Conservation (phyloP, 148 eudicot genomes). For the Arctostaphylos glauca region DNA sequence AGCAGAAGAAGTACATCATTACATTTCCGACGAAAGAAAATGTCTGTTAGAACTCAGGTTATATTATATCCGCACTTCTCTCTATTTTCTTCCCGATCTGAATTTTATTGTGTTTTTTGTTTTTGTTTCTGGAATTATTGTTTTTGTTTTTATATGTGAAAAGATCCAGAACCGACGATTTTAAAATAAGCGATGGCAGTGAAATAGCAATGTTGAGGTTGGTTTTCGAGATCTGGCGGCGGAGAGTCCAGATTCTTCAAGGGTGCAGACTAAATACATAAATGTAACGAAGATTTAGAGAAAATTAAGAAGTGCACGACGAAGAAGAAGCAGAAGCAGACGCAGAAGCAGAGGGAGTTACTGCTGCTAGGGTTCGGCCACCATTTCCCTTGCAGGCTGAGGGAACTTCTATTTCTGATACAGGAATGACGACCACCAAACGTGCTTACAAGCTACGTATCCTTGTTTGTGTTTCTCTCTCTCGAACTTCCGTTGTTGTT, state of each 20-base stretch:
- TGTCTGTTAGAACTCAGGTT: not conserved
- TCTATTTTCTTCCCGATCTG: not conserved
- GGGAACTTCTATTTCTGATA: not conserved
- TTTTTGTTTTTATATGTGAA: not conserved
- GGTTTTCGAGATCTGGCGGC: conserved; percentile 16
- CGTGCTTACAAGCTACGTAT: conserved; percentile 99
- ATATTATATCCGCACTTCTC: not conserved
- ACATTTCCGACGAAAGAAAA: not conserved
- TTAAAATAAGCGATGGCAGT: not conserved
- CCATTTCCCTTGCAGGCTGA: not conserved
- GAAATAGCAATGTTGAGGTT: not conserved
- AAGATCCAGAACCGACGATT: not conserved
- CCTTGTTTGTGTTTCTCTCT: conserved; percentile 33
- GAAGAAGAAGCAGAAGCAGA: not conserved
- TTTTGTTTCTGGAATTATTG: not conserved
- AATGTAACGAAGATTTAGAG: not conserved
- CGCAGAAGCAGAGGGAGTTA: not conserved
- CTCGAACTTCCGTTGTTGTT: not conserved
- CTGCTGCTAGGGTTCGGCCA: not conserved
- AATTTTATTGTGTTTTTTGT: not conserved
- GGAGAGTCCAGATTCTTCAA: conserved; percentile 4
- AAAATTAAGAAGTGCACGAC: not conserved
- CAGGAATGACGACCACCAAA: conserved; percentile 61
- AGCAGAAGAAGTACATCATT: not conserved
- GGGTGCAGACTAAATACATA: not conserved